phyloP scores from a whole-genome alignment of 148 eudicot species.

The Amaranthus hypochondriacus region DNA sequence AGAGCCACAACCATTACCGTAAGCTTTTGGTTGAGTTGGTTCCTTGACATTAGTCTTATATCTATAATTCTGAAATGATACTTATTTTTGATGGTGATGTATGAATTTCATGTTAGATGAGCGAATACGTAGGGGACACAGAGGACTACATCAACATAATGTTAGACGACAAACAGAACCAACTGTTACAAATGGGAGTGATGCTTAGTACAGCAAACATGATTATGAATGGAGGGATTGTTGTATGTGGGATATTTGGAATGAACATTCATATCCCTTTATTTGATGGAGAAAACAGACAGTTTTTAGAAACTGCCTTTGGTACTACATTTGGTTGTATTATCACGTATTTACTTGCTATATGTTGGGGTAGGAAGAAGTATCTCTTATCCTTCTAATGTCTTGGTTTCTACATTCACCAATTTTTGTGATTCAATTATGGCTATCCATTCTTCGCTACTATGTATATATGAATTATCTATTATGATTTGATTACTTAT shows the following conservation, averaged over 20 bases:
- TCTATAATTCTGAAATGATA: no score
- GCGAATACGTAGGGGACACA: slow-evolving; percentile 61
- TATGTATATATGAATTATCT: no score
- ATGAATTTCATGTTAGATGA: slow-evolving; percentile 29
- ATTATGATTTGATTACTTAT: no score
- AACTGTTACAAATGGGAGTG: slow-evolving; percentile 64
- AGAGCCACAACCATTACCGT: no score
- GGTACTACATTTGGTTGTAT: slow-evolving; percentile 35
- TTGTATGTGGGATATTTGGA: slow-evolving; percentile 49
- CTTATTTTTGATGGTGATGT: not conserved
- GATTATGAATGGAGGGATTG: slow-evolving; percentile 47
- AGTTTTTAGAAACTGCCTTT: slow-evolving; percentile 36
- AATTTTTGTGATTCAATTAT: no score
- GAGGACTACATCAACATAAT: slow-evolving; percentile 64
- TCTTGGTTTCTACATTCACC: not conserved
- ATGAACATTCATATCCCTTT: slow-evolving; percentile 50
- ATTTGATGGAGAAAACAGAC: slow-evolving; percentile 19
- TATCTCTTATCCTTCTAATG: slow-evolving; percentile 16
- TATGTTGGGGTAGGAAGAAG: slow-evolving; percentile 42
- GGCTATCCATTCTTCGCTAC: no score
- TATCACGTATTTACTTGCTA: slow-evolving; percentile 27
- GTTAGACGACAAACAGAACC: slow-evolving; percentile 63
- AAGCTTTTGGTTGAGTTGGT: no score
- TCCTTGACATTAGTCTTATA: no score
- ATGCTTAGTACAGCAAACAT: slow-evolving; percentile 46